Evolutionary conservation across 352 stramenopile genomes (phyloP).

Genomic region (Phytopythium mirpurense): DNA sequence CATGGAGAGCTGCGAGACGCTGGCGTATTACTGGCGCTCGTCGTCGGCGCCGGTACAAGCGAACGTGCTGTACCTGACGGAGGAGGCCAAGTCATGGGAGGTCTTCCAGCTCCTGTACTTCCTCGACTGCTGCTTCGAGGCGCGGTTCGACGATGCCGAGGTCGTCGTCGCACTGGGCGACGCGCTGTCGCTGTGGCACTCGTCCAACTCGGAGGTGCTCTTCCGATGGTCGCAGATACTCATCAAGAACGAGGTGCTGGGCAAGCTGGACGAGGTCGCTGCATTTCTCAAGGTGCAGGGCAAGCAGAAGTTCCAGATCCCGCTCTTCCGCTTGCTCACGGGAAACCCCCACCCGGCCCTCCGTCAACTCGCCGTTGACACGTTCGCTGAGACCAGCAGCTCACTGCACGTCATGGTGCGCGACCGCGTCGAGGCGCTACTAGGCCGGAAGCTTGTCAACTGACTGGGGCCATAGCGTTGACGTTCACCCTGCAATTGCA

Average conservation of each 20-base stretch:
- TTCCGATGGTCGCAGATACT: conserved; percentile 67
- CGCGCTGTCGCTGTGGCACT: conserved; percentile 44
- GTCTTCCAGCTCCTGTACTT: conserved; percentile 63
- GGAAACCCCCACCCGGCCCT: conserved; percentile 31
- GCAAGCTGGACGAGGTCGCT: conserved; percentile 36
- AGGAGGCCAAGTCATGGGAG: conserved; percentile 56
- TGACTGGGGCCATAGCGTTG: too few species aligned
- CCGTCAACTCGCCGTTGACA: conserved; percentile 35
- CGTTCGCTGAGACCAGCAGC: conserved; percentile 33
- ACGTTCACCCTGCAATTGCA: too few species aligned
- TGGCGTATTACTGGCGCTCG: conserved; percentile 58
- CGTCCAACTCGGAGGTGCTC: conserved; percentile 56
- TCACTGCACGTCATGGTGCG: conserved; percentile 79
- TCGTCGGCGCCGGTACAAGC: conserved; percentile 47
- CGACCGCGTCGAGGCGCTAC: conserved; percentile 50
- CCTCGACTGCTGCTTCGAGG: conserved; percentile 53
- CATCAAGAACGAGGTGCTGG: conserved; percentile 52
- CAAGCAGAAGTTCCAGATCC: conserved; percentile 82
- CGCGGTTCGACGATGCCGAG: conserved; percentile 29
- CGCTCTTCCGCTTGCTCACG: conserved; percentile 56
- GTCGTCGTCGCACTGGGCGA: conserved; percentile 50
- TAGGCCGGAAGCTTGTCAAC: conserved; percentile 11
- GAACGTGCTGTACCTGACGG: conserved; percentile 55
- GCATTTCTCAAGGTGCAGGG: conserved; percentile 62
- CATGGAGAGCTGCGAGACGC: conserved; percentile 60